Base-by-base conservation (phyloP, 352 stramenopile genomes). In the Globisporangium cederbergense region DNA sequence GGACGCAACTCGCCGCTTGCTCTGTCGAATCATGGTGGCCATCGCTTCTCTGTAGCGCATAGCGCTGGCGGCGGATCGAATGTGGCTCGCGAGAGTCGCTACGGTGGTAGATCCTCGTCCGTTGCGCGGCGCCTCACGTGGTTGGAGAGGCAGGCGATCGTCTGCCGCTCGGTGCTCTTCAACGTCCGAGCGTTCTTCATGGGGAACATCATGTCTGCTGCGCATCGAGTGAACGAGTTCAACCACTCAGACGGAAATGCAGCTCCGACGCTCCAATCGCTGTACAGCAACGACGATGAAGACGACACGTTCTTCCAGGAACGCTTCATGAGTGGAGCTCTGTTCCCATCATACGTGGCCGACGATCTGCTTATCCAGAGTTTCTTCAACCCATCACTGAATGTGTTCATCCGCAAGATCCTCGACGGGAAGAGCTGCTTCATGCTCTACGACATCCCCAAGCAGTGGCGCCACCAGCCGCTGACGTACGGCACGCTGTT, bases 321-420 rank as follows among this genome's bases (percentile, higher is more conserved):
- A 45, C 78, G 87, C 2, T 95, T 93, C 70, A 93, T 95, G 83
- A 78, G 81, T 18, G 87, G 87, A 7, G 82, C 81, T 10, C 62
- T 94, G 50, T 95, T 95, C 47, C 87, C 84, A 14, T 91, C 82
- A 8, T 91, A 81, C 28, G 87, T 94, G 0, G 83, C 83, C 0
- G 87, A 95, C 64, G 82, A 93, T 38, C 60, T 95, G 66, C 63
- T 95, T 36, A 91, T 95, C 58, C 87, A 95, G 64, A 94, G 83
- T 62, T 95, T 93, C 64, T 94, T 93, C 70, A 93, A 95, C 47
- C 81, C 84, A 42, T 93, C 84, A 18, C 67, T 95, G n/a, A 93
- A 95, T 64, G 70, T 74, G 58, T 94, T 95, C 34, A 86, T 95
- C 28, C 80, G 81, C 13, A 87, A 88, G 61, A 91, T 93, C 63